Evolutionary conservation across 1,284 basidiomycete species (phyloP), one percentile per base, ranked within the genome.

Genomic region (Thelephora terrestris): DNA sequence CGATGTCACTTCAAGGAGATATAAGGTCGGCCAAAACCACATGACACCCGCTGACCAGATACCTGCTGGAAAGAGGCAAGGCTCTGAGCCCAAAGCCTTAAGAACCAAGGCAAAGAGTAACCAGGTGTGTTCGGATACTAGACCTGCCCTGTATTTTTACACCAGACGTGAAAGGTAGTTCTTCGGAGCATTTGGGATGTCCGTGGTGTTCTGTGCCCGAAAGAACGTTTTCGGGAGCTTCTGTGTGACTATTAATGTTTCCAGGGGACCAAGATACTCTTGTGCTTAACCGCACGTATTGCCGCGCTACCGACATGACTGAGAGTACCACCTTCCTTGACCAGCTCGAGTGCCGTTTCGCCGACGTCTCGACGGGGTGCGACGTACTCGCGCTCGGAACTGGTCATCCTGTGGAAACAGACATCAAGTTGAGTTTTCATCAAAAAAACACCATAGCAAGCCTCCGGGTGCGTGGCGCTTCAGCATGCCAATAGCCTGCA

Each of bases 331-430:
- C 78, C 78, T 14, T 65, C 61, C 38, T 73, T 64, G 39, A 83
- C 79, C 71, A 82, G 80, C 60, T 81, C 81, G 43, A 83, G 62
- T 55, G 81, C 79, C 1, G 79, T 81, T 58, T 82, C 79, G n/a
- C 80, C 79, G 4, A 81, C 73, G 58, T 83, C 79, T 47, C 79
- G 64, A 58, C 82, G 79, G 2, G 82, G 59, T 0, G 78, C 73
- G 50, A 83, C 75, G 53, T 79, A 76, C 56, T 83, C 79, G 51
- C 81, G 82, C 60, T 81, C 80, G 10, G 75, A 63, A 56, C 82
- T 82, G 43, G 81, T 75, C 24, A 80, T 46, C 49, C 79, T 81
- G 45, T 16, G 18, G n/a, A 37, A 35, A 29, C 6, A 27, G 37
- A 49, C 18, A 25, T 18, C 10, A 44, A 23, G 32, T 18, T 17